Evolutionary conservation across 345 rosid species (phyloP), one percentile per base, ranked within the genome.

Genomic region (Eucalyptus regnans): DNA sequence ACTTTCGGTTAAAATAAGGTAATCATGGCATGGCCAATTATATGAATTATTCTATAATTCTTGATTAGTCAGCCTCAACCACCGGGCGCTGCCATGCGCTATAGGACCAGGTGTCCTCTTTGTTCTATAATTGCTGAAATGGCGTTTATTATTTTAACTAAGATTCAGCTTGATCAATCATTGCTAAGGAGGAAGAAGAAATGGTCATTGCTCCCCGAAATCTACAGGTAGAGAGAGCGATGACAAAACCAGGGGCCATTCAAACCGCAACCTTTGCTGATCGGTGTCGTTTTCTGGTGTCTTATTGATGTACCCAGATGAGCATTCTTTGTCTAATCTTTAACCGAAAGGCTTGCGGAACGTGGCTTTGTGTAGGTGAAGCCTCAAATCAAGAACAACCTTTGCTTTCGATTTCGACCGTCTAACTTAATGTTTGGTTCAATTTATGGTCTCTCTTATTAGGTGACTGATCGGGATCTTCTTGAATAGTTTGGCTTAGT

Each of bases 181-280:
- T 41, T 76, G 84, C 29, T 44, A 12, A 43, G 83, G 48, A 33
- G 41, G 84, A 76, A 37, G 84, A 41, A 11, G 84, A 44, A 41
- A 33, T 20, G 23, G 84, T 37, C 12, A 6, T 41, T 76, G 48
- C 48, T 3, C 29, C 22, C 48, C 29, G 29, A 23, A 76, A 71
- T 37, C 81, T 3, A 5, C 81, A 37, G 81, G 81, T 7, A 20
- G 84, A 22, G 84, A 18, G 81, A 9, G 3, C 6, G 46, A 41
- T 76, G 48, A 20, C 48, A 76, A 76, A 76, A 76, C 84, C 84
- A 41, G 4, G 84, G 84, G 84, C 84, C 48, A 41, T n/a, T 43
- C 84, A 41, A 43, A 0, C 48, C 48, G 0, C 84, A 1, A 76
- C 29, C 1, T 37, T 20, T 0, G 48, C 44, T 11, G 48, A 76